Percentiles rank a stretch among this genome's conserved stretches.
These are phyloP conservation scores for Cardamine occulta DNA, from an alignment of 345 rosid genomes.

Conservation along the genomic window DNA sequence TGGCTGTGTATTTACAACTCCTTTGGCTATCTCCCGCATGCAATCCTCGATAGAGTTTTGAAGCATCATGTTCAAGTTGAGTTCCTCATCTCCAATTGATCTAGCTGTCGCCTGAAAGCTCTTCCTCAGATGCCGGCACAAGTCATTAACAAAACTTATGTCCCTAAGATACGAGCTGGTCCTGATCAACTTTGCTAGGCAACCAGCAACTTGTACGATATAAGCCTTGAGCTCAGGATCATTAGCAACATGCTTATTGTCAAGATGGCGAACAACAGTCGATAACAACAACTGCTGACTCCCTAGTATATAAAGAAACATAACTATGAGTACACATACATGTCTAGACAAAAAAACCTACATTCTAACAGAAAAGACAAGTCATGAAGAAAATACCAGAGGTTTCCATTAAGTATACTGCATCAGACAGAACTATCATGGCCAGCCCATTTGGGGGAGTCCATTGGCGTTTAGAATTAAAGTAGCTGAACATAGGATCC, in stretches of 20 bases:
- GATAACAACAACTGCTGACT: conserved; percentile 77
- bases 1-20: conserved; percentile 69
- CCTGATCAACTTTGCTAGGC: conserved; percentile 78
- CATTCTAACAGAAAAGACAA: conserved; percentile 21
- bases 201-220: conserved; percentile 75
- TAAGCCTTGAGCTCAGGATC: conserved; percentile 77
- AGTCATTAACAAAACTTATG: conserved; percentile 78
- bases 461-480: conserved; percentile 80
- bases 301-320: conserved; percentile 52
- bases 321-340: conserved; percentile 18
- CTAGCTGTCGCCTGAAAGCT: conserved; percentile 78
- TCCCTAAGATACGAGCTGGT: conserved; percentile 65
- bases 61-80: conserved; percentile 63
- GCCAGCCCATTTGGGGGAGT: conserved; percentile 76
- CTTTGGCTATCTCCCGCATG: conserved; percentile 84
- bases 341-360: background rate
- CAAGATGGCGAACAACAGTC: conserved; percentile 80
- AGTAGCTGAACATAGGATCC: conserved; percentile 83
- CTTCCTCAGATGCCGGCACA: conserved; percentile 94
- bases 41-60: conserved; percentile 94
- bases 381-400: conserved; percentile 51
- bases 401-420: conserved; percentile 66
- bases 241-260: conserved; percentile 80
- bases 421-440: conserved; percentile 71
- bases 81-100: conserved; percentile 69